phyloP scores from a whole-genome alignment of 2,329 filamentous ascomycete genomes.

The Nemania abortiva region DNA sequence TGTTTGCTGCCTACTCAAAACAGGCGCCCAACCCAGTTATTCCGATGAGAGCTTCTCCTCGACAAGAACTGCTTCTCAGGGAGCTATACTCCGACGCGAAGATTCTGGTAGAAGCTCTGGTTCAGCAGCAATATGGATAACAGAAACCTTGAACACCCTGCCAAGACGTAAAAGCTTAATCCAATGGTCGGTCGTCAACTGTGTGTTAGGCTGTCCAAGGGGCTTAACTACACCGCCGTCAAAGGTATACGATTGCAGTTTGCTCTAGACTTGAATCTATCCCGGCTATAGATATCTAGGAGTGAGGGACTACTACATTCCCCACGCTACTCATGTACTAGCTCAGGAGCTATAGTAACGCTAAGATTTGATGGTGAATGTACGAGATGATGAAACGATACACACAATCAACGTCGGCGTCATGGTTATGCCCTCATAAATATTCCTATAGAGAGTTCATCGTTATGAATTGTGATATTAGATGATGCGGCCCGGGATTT shows the following conservation, averaged over 20 bases:
- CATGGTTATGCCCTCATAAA: not conserved
- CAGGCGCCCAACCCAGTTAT: slow-evolving; percentile 28
- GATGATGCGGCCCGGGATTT: not conserved
- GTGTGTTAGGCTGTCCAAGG: not conserved
- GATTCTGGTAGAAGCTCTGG: slow-evolving; percentile 33
- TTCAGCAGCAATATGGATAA: slow-evolving; percentile 8
- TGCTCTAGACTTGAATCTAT: not conserved
- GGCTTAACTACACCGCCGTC: not conserved
- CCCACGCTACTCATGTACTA: not conserved
- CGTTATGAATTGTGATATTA: not conserved
- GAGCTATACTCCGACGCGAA: slow-evolving; percentile 37
- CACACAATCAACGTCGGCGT: not conserved
- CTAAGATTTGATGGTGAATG: not conserved
- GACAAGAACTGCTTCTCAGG: slow-evolving; percentile 33
- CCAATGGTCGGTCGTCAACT: not conserved
- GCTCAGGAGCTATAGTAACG: not conserved
- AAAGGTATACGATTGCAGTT: not conserved
- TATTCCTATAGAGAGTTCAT: not conserved
- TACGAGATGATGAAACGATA: not conserved
- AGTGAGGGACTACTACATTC: not conserved
- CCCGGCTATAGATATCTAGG: not conserved
- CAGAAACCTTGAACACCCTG: not conserved
- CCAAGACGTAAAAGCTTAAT: not conserved
- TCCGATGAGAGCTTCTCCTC: slow-evolving; percentile 33
- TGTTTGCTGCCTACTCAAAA: slow-evolving; percentile 43